These are phyloP conservation scores for Heliosperma pusillum DNA, from an alignment of 148 eudicot genomes.

Conservation along the genomic window DNA sequence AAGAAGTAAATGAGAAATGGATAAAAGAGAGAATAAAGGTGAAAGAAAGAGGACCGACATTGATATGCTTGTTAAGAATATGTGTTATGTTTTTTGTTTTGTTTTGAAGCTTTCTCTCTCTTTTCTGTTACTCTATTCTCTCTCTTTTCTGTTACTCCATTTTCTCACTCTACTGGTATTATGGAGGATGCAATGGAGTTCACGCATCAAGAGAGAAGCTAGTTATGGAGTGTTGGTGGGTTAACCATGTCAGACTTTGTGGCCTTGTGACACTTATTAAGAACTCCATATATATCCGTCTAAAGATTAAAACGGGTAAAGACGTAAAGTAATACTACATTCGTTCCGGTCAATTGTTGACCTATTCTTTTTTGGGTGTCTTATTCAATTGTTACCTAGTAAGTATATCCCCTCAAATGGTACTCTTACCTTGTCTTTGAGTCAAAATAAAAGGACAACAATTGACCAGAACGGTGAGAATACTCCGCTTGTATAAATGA, in stretches of 20 bases:
- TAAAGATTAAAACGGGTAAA: too few relatives aligned
- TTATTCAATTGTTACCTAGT: too few relatives aligned
- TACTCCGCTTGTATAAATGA: too few relatives aligned
- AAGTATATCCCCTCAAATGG: too few relatives aligned
- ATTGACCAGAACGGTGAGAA: too few relatives aligned
- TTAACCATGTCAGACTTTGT: neutral
- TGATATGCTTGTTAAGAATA: neutral
- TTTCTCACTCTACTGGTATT: neutral
- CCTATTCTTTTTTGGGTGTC: too few relatives aligned
- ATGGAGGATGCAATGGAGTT: constrained; percentile 21
- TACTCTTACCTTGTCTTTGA: too few relatives aligned
- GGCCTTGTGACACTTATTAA: neutral
- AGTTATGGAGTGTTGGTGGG: neutral
- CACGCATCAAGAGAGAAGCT: constrained; percentile 6
- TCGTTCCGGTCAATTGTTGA: too few relatives aligned
- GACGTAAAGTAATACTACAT: too few relatives aligned
- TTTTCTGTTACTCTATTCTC: constrained; percentile 8
- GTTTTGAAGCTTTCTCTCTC: neutral
- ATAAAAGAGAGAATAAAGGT: neutral
- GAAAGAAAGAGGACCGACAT: neutral
- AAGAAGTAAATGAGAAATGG: neutral
- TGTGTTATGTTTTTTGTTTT: neutral
- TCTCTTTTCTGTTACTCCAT: too few relatives aligned
- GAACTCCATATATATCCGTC: too few relatives aligned
- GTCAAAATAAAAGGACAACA: too few relatives aligned